These are phyloP conservation scores for Arctostaphylos glauca DNA, from an alignment of 148 eudicot genomes.

Conservation along the genomic window DNA sequence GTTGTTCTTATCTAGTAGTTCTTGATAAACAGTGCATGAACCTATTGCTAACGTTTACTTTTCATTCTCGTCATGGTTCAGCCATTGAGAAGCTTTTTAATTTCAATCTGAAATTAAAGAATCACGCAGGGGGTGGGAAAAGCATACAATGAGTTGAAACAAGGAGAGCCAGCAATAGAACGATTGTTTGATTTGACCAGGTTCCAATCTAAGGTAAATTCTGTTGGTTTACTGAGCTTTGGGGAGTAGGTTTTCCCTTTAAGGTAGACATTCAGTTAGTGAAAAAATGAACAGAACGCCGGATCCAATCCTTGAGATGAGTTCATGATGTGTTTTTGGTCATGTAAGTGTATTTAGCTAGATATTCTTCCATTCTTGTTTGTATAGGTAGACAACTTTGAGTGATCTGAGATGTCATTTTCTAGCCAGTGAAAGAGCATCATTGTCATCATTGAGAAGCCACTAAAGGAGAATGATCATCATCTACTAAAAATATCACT, in stretches of 20 bases:
- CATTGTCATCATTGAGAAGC: neutral
- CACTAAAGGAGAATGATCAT: neutral
- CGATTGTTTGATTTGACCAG: slow-evolving; percentile 80
- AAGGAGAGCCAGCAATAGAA: slow-evolving; percentile 95
- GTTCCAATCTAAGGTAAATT: slow-evolving; percentile 58
- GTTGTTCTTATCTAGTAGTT: neutral
- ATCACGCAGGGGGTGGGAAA: slow-evolving; percentile 84
- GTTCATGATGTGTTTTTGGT: neutral
- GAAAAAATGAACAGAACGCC: neutral
- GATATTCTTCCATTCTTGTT: neutral
- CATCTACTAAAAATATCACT: neutral
- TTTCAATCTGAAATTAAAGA: slow-evolving; percentile 34
- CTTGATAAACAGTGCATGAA: neutral
- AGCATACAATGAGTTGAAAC: slow-evolving; percentile 93
- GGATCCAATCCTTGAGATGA: neutral
- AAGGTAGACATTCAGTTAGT: neutral
- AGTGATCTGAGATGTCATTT: slow-evolving; percentile 6
- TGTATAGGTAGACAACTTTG: neutral
- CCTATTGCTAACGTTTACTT: slow-evolving; percentile 16
- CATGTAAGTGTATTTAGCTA: neutral
- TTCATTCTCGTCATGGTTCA: slow-evolving; percentile 24
- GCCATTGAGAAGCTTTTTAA: slow-evolving; percentile 29
- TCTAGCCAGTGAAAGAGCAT: neutral
- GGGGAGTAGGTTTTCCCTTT: neutral
- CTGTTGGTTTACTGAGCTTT: neutral